Conservation (phyloP, 2,329 filamentous ascomycete genomes). For the Bisporella sp. region DNA sequence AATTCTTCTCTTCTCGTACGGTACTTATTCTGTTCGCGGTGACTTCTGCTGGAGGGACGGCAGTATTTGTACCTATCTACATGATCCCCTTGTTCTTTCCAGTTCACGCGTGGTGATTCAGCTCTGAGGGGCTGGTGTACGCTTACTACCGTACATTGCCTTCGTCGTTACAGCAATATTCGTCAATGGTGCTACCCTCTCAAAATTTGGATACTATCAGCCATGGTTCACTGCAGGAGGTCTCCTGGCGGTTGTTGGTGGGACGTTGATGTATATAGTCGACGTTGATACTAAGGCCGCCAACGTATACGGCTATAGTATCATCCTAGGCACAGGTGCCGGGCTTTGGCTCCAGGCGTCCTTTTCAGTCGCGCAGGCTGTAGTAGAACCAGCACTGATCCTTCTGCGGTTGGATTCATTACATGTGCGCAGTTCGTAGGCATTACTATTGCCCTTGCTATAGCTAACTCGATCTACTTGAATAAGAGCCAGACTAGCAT, state of each 20-base stretch:
- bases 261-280: conserved; percentile 26
- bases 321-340: conserved; percentile 28
- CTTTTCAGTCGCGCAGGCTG: conserved; percentile 32
- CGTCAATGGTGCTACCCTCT: conserved; percentile 26
- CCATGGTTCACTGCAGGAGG: conserved; percentile 32
- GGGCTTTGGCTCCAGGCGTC: conserved; percentile 31
- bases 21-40: conserved; percentile 31
- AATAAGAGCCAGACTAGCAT: conserved; percentile 28
- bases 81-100: conserved; percentile 44
- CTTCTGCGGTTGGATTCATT: conserved; percentile 33
- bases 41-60: conserved; percentile 22
- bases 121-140: conserved; percentile 38
- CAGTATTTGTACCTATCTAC: conserved; percentile 20
- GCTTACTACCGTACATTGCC: conserved; percentile 31
- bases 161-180: conserved; percentile 29
- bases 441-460: conserved; percentile 31
- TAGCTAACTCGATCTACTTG: conserved; percentile 33
- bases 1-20: conserved; percentile 30
- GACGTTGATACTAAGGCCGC: conserved; percentile 18
- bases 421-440: conserved; percentile 30
- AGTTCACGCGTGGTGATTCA: conserved; percentile 40
- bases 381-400: conserved; percentile 26
- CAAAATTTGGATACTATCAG: conserved; percentile 30
- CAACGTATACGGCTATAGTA: conserved; percentile 28
- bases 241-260: conserved; percentile 29